These are phyloP conservation scores for Pichia terricola DNA, from an alignment of 1,139 yeast genomes.

Conservation along the genomic window DNA sequence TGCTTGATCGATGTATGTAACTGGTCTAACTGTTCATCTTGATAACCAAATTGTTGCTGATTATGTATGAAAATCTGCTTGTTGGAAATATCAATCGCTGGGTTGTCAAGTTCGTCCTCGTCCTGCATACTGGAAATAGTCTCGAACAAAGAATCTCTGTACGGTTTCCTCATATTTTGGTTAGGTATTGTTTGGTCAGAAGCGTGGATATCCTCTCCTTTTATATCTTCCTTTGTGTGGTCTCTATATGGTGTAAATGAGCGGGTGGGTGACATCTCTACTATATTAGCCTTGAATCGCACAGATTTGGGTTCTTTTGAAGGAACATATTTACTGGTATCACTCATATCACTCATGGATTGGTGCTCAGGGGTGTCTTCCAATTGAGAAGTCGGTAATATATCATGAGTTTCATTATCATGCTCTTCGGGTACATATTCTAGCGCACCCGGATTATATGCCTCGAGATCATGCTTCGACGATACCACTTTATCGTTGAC, in stretches of 20 bases:
- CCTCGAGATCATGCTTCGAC: too few relatives aligned
- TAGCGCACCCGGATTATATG: not conserved
- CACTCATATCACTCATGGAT: too few relatives aligned
- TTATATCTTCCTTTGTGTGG: slow-evolving; percentile 9
- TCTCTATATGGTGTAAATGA: slow-evolving; percentile 15
- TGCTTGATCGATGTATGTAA: slow-evolving; percentile 53
- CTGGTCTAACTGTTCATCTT: slow-evolving; percentile 51
- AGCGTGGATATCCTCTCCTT: not conserved
- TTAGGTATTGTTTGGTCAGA: not conserved
- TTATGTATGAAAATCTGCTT: slow-evolving; percentile 56
- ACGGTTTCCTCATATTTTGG: not conserved
- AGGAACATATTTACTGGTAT: too few relatives aligned
- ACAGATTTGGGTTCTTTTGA: slow-evolving; percentile 36
- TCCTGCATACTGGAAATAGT: slow-evolving; percentile 3
- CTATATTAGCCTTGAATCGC: slow-evolving; percentile 39
- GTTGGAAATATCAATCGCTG: slow-evolving; percentile 27
- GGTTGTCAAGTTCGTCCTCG: slow-evolving; percentile 2
- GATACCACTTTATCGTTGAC: too few relatives aligned
- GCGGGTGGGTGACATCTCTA: slow-evolving; percentile 19
- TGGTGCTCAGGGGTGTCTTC: not conserved
- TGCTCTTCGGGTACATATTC: not conserved
- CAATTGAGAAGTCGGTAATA: not conserved
- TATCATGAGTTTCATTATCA: not conserved
- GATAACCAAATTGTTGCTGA: slow-evolving; percentile 51
- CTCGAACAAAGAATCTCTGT: slow-evolving; percentile 5